Conservation (phyloP, 305 asterid genomes). For the Fraxinus angustifolia region DNA sequence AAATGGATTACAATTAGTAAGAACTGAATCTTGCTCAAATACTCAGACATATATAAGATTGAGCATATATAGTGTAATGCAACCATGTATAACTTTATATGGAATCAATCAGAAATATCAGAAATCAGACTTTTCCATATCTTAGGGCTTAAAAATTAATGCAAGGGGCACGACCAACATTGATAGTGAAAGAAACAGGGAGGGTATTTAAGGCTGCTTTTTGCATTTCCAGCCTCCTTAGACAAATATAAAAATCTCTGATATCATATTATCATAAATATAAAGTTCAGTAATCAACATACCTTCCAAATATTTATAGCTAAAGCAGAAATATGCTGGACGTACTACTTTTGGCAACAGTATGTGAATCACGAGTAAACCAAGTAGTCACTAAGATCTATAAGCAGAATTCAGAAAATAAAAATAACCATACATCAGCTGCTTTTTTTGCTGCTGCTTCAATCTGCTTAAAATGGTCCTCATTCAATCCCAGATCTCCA, state of each 20-base stretch:
- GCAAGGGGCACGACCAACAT: neutral
- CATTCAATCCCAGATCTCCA: constrained; percentile 84
- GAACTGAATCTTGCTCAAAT: neutral
- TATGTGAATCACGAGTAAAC: constrained; percentile 14
- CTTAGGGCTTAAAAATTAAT: neutral
- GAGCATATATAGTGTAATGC: neutral
- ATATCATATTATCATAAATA: neutral
- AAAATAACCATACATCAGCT: constrained; percentile 53
- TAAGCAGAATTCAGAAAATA: constrained; percentile 14
- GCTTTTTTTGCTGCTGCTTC: constrained; percentile 79
- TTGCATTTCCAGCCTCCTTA: neutral
- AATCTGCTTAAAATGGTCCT: constrained; percentile 73
- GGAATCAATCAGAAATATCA: neutral
- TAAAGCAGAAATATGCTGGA: constrained; percentile 9
- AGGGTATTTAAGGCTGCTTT: neutral
- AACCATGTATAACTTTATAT: neutral
- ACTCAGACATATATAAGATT: neutral
- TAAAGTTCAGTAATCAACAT: neutral
- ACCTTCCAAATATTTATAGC: constrained; percentile 4
- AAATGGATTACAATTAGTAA: neutral
- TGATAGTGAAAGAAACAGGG: neutral
- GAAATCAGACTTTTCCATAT: neutral
- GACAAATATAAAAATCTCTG: neutral
- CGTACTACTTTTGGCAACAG: neutral
- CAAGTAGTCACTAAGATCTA: constrained; percentile 15